Evolutionary conservation across 2,329 filamentous ascomycete genomes (phyloP).

Genomic region (Mycosphaerelloides madeirae): DNA sequence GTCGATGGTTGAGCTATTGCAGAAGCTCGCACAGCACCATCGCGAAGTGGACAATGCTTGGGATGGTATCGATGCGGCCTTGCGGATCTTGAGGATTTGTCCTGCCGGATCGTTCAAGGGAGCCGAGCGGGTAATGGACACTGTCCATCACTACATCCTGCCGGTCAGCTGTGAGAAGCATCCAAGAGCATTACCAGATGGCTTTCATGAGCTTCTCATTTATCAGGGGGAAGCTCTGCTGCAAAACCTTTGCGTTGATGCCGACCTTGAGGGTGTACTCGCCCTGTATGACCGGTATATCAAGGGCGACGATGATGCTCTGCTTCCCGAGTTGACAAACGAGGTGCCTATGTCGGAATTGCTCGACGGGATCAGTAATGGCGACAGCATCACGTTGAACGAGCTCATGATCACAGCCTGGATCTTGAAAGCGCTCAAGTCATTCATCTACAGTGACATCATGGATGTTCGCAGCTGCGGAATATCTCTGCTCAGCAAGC

Average conservation of each 20-base stretch:
- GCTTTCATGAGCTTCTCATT: slow-evolving; percentile 22
- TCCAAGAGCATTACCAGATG: slow-evolving; percentile 24
- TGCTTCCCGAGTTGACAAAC: slow-evolving; percentile 12
- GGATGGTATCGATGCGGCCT: slow-evolving; percentile 21
- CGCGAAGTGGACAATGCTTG: slow-evolving; percentile 18
- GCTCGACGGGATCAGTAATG: slow-evolving; percentile 14
- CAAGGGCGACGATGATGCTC: slow-evolving; percentile 19
- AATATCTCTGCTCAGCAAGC: slow-evolving; percentile 65
- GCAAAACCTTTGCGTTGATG: slow-evolving; percentile 3
- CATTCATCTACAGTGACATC: slow-evolving; percentile 73
- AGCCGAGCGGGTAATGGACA: slow-evolving; percentile 17
- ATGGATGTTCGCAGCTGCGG: slow-evolving; percentile 86
- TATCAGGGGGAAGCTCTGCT: slow-evolving; percentile 2
- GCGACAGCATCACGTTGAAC: slow-evolving; percentile 17
- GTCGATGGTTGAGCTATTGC: slow-evolving; percentile 6
- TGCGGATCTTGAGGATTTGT: slow-evolving; percentile 10
- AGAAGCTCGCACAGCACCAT: slow-evolving; percentile 13
- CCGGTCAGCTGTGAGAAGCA: slow-evolving; percentile 28
- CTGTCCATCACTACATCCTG: slow-evolving; percentile 21
- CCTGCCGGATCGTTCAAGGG: slow-evolving; percentile 5
- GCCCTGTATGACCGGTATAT: slow-evolving; percentile 22
- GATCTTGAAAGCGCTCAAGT: slow-evolving; percentile 64
- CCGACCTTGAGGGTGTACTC: slow-evolving; percentile 4
- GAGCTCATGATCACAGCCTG: slow-evolving; percentile 59
- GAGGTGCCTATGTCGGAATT: slow-evolving; percentile 1